A percentile compares a stretch with the other conserved stretches of the same genome.
These are phyloP conservation scores for Chaetomiaceae sp. DNA, from an alignment of 2,329 filamentous ascomycete species.

Conservation along the genomic window DNA sequence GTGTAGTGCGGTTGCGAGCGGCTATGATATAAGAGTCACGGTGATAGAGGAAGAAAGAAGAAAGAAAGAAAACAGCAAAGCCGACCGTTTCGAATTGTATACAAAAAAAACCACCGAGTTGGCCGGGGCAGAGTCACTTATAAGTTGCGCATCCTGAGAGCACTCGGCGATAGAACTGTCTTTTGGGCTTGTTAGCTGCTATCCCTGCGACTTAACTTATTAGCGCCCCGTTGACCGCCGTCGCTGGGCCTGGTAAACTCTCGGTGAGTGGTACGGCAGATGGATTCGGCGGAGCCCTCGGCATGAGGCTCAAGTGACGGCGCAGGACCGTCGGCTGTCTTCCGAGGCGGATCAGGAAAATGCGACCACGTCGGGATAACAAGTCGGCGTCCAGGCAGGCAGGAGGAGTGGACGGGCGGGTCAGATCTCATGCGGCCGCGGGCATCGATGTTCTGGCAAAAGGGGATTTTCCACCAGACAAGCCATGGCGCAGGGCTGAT, in stretches of 20 bases:
- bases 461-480: background rate
- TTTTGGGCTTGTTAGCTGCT: too few species aligned
- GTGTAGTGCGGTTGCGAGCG: background rate
- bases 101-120: too few species aligned
- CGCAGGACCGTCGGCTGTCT: background rate
- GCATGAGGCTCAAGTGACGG: background rate
- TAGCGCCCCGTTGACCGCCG: background rate
- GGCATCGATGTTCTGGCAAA: too few species aligned
- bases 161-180: too few species aligned
- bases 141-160: too few species aligned
- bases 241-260: background rate
- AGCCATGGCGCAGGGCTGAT: constrained; percentile 1
- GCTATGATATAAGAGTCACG: too few species aligned
- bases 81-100: too few species aligned
- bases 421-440: too few species aligned
- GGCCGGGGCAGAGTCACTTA: too few species aligned
- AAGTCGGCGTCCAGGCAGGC: background rate
- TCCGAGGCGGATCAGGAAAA: background rate
- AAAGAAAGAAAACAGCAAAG: too few species aligned
- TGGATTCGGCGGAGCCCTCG: constrained; percentile 4
- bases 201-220: too few species aligned
- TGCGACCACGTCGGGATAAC: background rate
- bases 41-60: too few species aligned
- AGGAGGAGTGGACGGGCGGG: background rate
- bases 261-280: constrained; percentile 2